Evolutionary conservation across 768 basidiomycete genomes (phyloP), one percentile per base, ranked within the genome.

Genomic region (Filobasidium wieringae): DNA sequence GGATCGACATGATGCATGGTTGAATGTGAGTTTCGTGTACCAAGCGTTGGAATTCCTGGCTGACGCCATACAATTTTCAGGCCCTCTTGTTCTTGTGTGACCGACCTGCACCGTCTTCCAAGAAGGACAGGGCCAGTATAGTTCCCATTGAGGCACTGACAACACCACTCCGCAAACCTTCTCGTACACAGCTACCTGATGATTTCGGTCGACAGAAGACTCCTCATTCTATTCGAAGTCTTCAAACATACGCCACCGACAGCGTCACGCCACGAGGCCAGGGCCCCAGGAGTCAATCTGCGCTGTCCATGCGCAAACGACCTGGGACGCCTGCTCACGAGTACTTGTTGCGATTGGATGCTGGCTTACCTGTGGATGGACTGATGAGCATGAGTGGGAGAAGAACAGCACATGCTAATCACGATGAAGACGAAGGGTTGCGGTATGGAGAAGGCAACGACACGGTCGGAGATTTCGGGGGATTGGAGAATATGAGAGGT

Each of bases 1-100:
- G 70, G 95, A 97, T 64, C 80, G 92, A 54, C 95, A 99, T 69
- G 92, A 97, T 65, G 90, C 96, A 60, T 99, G 95, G 95, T 77
- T 89, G 53, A 86, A 84, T 74, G 90, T 91, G 72, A 59, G 83
- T 77, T 5, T 14, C 17, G 12, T 8, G 4, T 12, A 19, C 30
- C 6, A 24, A 53, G 37, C 34, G 14, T 33, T 51, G 36, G 32
- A 19, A 19, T 19, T 40, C 22, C 7, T n/a, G 12, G 36, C 32
- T 11, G 26, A 14, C 12, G 55, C 24, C 33, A 50, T 39, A 61
- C 37, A 36, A 39, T 57, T 62, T 34, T 51, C 66, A 96, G 92
- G 93, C 92, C 32, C 78, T 97, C 63, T 84, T 86, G 72, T 96
- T 95, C 67, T 82, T 96, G 31, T 78, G 95, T 32, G 80, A 86